Evolutionary conservation across 352 stramenopile species (phyloP).

Genomic region (Pythium biforme): DNA sequence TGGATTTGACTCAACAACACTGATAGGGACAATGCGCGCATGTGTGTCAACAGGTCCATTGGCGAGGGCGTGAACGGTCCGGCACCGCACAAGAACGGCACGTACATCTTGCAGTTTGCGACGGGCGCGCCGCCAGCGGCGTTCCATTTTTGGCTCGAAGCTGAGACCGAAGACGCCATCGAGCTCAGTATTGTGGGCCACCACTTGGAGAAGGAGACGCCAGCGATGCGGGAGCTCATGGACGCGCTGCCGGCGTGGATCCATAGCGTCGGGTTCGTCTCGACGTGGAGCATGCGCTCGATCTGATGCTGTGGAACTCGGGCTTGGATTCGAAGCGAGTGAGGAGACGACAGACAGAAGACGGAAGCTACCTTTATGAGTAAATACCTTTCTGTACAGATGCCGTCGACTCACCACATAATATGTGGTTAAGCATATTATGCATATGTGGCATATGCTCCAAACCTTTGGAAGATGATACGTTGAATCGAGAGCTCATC

Average conservation of each 20-base stretch:
- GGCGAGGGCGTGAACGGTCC: conserved; percentile 61
- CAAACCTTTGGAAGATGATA: not conserved
- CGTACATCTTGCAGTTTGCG: conserved; percentile 76
- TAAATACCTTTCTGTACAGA: not conserved
- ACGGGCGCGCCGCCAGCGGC: conserved; percentile 49
- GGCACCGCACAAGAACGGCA: conserved; percentile 52
- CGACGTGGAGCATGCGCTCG: conserved; percentile 56
- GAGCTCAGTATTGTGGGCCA: conserved; percentile 68
- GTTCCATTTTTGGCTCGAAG: conserved; percentile 83
- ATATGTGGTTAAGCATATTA: no score
- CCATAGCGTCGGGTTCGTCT: conserved; percentile 41
- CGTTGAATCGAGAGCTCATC: not conserved
- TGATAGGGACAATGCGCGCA: no score
- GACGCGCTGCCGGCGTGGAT: conserved; percentile 50
- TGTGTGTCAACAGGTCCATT: conserved; percentile 45
- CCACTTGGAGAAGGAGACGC: conserved; percentile 52
- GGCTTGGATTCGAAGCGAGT: no score
- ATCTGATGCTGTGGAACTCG: no score
- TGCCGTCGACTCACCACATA: no score
- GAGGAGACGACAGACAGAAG: no score
- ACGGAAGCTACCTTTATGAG: not conserved
- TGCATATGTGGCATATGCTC: not conserved
- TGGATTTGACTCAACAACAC: no score
- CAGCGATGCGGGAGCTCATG: conserved; percentile 45
- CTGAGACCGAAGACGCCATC: conserved; percentile 42